Percentiles rank a stretch among this genome's conserved stretches.
Conservation (phyloP, 2,329 filamentous ascomycete genomes). For the Colletotrichum abscissum region DNA sequence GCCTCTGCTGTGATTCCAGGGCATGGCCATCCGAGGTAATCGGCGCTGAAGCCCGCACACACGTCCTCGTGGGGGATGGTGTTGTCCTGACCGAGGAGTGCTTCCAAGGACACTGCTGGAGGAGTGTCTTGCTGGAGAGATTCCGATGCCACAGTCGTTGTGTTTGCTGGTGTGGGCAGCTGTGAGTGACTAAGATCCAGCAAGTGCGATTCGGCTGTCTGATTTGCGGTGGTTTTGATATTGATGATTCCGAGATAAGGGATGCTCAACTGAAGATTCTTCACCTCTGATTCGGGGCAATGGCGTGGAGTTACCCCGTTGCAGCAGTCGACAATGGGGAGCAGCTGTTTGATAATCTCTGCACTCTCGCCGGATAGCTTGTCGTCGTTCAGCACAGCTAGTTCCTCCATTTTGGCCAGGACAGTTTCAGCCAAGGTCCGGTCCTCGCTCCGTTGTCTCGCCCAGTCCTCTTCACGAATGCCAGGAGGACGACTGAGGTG, state of each 20-base stretch:
- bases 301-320: conserved; percentile 3
- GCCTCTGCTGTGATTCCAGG: conserved; percentile 46
- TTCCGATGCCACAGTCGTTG: conserved; percentile 23
- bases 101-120: conserved; percentile 27
- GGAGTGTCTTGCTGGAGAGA: conserved; percentile 3
- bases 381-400: conserved; percentile 52
- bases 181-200: conserved; percentile 25
- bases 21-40: conserved; percentile 28
- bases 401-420: conserved; percentile 50
- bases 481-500: conserved; percentile 51
- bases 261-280: conserved; percentile 52
- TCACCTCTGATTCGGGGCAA: conserved; percentile 33
- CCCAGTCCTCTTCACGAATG: conserved; percentile 37
- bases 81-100: not conserved
- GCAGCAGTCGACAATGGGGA: conserved; percentile 51
- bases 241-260: conserved; percentile 60
- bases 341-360: conserved; percentile 54
- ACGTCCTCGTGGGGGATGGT: conserved; percentile 20
- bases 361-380: conserved; percentile 54
- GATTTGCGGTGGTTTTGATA: conserved; percentile 43
- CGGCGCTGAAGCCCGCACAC: conserved; percentile 36
- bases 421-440: conserved; percentile 46
- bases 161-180: conserved; percentile 24
- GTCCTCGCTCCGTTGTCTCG: conserved; percentile 46
- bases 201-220: not conserved